Evolutionary conservation across 805 yeast genomes (phyloP).

Genomic region (Saccharomycopsis fermentans): DNA sequence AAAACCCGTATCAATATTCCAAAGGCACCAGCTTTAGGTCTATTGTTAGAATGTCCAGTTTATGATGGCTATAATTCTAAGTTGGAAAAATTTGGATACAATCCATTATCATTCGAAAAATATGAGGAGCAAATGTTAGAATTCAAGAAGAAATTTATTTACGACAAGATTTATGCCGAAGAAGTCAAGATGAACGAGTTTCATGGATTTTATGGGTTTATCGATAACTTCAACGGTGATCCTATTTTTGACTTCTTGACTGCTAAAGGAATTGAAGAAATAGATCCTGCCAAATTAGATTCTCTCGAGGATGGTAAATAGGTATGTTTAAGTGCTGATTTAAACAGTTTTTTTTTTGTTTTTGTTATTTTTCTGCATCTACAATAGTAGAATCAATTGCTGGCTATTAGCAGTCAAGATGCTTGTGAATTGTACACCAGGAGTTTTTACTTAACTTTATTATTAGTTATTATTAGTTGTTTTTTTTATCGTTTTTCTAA

Average conservation of each 20-base stretch:
- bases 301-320: not conserved
- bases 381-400: not conserved
- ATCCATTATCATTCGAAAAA: slow-evolving; percentile 55
- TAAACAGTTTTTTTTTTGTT: no score
- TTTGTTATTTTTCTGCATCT: not conserved
- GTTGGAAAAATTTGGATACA: slow-evolving; percentile 67
- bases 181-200: slow-evolving; percentile 82
- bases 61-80: slow-evolving; percentile 74
- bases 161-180: slow-evolving; percentile 85
- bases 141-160: slow-evolving; percentile 80
- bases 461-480: no score
- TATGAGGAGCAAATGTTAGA: slow-evolving; percentile 65
- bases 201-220: slow-evolving; percentile 83
- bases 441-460: no score
- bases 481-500: not conserved
- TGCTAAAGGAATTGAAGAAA: slow-evolving; percentile 16
- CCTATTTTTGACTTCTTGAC: slow-evolving; percentile 45
- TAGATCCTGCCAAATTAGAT: not conserved
- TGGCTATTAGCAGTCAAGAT: no score
- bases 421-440: no score
- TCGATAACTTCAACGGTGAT: slow-evolving; percentile 69
- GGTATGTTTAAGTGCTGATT: not conserved
- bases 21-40: slow-evolving; percentile 94
- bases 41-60: slow-evolving; percentile 83
- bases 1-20: slow-evolving; percentile 77